Evolutionary conservation across 1,284 basidiomycete genomes (phyloP).

Genomic region (Malassezia nana): DNA sequence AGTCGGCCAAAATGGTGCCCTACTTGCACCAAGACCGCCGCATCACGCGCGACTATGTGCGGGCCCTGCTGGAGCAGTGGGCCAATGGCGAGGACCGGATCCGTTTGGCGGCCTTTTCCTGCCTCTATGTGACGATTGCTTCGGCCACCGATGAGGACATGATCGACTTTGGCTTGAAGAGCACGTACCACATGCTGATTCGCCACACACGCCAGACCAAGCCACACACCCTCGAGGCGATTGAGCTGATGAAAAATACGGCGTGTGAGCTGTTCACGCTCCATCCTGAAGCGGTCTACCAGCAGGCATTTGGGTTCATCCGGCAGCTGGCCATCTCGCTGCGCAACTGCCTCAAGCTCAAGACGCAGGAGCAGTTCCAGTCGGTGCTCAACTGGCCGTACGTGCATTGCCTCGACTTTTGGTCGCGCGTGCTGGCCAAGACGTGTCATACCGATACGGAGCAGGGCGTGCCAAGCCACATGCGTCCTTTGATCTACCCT

Average conservation of each 20-base stretch:
- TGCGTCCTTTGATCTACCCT: slow-evolving; percentile 84
- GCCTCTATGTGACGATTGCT: slow-evolving; percentile 62
- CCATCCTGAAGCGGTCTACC: slow-evolving; percentile 61
- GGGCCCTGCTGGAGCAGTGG: slow-evolving; percentile 52
- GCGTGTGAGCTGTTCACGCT: slow-evolving; percentile 83
- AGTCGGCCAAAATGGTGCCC: slow-evolving; percentile 44
- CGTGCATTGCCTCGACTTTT: slow-evolving; percentile 90
- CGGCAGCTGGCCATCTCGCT: slow-evolving; percentile 89
- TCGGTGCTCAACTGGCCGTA: slow-evolving; percentile 78
- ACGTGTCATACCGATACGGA: slow-evolving; percentile 32
- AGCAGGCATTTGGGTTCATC: slow-evolving; percentile 92
- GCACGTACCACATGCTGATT: slow-evolving; percentile 72
- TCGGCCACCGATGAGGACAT: slow-evolving; percentile 70
- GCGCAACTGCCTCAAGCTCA: slow-evolving; percentile 77
- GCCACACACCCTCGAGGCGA: slow-evolving; percentile 75
- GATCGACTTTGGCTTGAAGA: slow-evolving; percentile 77
- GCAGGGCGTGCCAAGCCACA: slow-evolving; percentile 57
- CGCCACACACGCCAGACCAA: slow-evolving; percentile 72
- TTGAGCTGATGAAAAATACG: slow-evolving; percentile 97
- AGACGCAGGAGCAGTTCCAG: slow-evolving; percentile 51
- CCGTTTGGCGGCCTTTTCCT: slow-evolving; percentile 77
- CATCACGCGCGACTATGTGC: slow-evolving; percentile 37
- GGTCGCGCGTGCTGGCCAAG: slow-evolving; percentile 61
- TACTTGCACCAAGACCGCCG: slow-evolving; percentile 36
- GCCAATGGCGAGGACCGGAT: slow-evolving; percentile 69